phyloP scores from a whole-genome alignment of 2,329 filamentous ascomycete species.

The Sporothrix luriei region DNA sequence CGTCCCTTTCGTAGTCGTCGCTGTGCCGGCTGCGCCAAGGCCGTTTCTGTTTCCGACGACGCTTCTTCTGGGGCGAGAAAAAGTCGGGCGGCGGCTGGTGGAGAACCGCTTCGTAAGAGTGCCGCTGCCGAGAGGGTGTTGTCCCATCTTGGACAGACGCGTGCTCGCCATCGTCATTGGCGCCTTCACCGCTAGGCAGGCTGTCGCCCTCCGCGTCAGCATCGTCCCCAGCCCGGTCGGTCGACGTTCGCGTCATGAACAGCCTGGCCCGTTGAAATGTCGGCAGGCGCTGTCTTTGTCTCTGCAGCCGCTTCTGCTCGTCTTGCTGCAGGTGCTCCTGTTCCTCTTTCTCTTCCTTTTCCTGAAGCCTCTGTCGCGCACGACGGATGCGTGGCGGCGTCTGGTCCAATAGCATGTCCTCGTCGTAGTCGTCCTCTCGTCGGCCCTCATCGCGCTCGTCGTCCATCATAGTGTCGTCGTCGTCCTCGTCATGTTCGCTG shows the following conservation, averaged over 20 bases:
- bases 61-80: slow-evolving; percentile 37
- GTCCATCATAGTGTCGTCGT: neutral
- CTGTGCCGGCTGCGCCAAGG: neutral
- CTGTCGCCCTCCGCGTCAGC: neutral
- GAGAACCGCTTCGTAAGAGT: neutral
- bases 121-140: slow-evolving; percentile 19
- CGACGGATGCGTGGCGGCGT: slow-evolving; percentile 24
- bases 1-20: neutral
- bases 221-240: neutral
- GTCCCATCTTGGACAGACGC: neutral
- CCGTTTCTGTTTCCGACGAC: neutral
- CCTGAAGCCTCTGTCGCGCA: neutral
- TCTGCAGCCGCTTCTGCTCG: neutral
- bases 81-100: slow-evolving; percentile 32
- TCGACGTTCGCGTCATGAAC: slow-evolving; percentile 19
- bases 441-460: slow-evolving; percentile 9
- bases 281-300: neutral
- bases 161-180: neutral
- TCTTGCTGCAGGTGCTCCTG: slow-evolving; percentile 13
- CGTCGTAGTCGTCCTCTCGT: slow-evolving; percentile 8
- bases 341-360: neutral
- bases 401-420: slow-evolving; percentile 21
- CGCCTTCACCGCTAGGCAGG: neutral
- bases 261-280: slow-evolving; percentile 21
- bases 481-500: neutral